Base-by-base conservation (phyloP, 2,329 filamentous ascomycete species). In the Arthrobotrys musiformis region DNA sequence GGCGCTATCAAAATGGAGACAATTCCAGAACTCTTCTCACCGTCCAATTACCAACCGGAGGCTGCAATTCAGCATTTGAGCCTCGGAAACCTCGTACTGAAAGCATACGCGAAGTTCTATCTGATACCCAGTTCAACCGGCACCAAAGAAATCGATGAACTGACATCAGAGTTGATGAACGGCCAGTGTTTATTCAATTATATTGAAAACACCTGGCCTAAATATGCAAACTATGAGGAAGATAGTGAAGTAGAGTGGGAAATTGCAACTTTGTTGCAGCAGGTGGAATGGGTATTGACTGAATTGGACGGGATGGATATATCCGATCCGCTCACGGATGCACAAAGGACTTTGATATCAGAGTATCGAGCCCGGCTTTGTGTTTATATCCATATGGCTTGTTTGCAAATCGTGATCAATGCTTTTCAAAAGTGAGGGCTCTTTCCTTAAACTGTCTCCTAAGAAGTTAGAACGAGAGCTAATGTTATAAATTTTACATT, bases 201-300 rank as follows among this genome's bases (percentile, higher is more conserved):
- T n/a, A 50, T 70, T 15, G 67, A 70, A 44, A 50, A 63, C 30
- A 50, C 61, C n/a, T 58, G 52, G 33, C 67, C 67, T 6, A 70
- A 63, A 30, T 70, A 70, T 54, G 56, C 67, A 15, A 70, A 70
- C n/a, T 70, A 62, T 30, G 67, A 70, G 26, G 67, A 70, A 24
- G 56, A 70, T 19, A 2, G 11, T 15, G 67, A 63, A 22, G 56
- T 70, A 5, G 67, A 63, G 8, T 70, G 56, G 67, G 67, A 70
- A 17, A 70, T 70, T 40, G 56, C 56, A 2, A 35, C 22, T 17
- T 46, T 70, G 33, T 33, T 70, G 15, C 56, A 63, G 17, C 67
- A 70, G 33, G 56, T 70, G 6, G 67, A 70, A n/a, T 42, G 33
- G 48, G 50, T 70, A 44, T 56, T 70, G 54, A 35, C 15, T 15